Percentiles rank a stretch among this genome's conserved stretches.
These are phyloP conservation scores for Centrapalus pauciflorus DNA, from an alignment of 129 eudicot genomes.

Conservation along the genomic window DNA sequence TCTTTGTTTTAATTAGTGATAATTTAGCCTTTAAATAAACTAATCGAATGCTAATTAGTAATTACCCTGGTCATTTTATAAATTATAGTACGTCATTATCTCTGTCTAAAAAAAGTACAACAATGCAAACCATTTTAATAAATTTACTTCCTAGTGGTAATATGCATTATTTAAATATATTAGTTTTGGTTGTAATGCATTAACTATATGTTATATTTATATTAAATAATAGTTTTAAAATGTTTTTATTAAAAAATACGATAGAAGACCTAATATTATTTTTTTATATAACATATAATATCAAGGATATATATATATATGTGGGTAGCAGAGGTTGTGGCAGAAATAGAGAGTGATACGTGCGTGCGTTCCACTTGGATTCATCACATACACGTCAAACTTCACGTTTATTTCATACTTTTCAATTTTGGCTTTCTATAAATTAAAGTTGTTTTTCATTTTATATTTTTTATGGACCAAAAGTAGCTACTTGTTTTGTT, in stretches of 20 bases:
- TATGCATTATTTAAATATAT: background rate
- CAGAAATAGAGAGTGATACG: constrained; percentile 11
- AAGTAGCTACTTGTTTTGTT: constrained; percentile 29
- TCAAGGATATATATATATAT: background rate
- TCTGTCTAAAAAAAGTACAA: no score
- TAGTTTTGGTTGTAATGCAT: no score
- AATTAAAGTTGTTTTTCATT: constrained; percentile 9
- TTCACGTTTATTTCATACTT: constrained; percentile 21
- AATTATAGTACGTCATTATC: no score
- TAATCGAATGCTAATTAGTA: no score
- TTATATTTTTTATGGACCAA: no score
- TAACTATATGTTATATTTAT: background rate
- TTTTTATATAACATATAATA: no score
- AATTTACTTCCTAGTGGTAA: background rate
- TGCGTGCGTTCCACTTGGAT: constrained; percentile 35
- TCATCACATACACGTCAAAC: constrained; percentile 20
- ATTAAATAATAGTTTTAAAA: background rate
- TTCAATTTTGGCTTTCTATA: constrained; percentile 9
- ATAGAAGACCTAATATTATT: no score
- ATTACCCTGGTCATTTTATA: no score
- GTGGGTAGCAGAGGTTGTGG: background rate
- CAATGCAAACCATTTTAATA: no score
- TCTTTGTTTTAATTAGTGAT: no score
- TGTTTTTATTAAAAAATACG: no score
- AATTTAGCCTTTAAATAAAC: no score